A percentile compares a stretch with the other conserved stretches of the same genome.
Conservation (phyloP, 441 rosid species). For the Corymbia calophylla region DNA sequence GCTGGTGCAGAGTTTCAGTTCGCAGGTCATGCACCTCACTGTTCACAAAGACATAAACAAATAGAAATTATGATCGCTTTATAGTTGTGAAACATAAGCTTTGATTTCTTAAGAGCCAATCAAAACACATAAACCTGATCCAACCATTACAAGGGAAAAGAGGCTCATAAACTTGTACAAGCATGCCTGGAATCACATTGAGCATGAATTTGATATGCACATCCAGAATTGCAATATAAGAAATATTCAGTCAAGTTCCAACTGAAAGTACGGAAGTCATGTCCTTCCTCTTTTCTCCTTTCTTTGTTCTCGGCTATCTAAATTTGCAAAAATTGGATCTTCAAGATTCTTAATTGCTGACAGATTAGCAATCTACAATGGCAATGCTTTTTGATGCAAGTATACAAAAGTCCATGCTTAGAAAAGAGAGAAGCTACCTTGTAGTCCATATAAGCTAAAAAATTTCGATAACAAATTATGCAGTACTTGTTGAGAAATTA, state of each 20-base stretch:
- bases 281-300: neutral
- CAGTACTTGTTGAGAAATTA: neutral
- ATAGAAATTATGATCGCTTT: neutral
- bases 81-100: neutral
- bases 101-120: neutral
- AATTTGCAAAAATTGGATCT: neutral
- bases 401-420: neutral
- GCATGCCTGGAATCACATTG: neutral
- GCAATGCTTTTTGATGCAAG: neutral
- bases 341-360: neutral
- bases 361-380: neutral
- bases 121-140: neutral
- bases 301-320: neutral
- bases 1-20: constrained; percentile 33
- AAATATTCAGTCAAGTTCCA: neutral
- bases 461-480: neutral
- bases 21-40: constrained; percentile 34
- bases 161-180: neutral
- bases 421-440: neutral
- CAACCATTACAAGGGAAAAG: neutral
- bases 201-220: neutral
- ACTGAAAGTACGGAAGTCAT: neutral
- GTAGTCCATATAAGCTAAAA: neutral
- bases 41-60: neutral
- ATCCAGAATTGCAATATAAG: neutral